Evolutionary conservation across 2,329 filamentous ascomycete genomes (phyloP), one percentile per base, ranked within the genome.

Genomic region (Tolypocladium nubicola): DNA sequence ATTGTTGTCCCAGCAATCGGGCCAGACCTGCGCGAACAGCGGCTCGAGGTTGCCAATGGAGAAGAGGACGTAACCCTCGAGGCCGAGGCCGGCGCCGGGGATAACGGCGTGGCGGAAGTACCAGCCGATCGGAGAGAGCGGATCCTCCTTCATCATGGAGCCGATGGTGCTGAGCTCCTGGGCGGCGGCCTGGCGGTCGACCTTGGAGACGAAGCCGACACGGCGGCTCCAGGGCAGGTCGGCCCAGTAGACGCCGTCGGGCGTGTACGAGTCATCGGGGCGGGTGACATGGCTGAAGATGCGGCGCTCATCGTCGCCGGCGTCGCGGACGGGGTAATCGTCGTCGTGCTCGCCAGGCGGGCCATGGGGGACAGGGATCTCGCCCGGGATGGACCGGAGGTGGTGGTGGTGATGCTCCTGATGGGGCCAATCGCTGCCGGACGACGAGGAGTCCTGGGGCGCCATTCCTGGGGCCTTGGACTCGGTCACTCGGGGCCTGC

Each of bases 61-160:
- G 79, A 97, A 97, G 23, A 97, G 82, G 47, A 97, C 92, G 69
- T 97, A 97, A 65, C 90, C 93, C 80, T 97, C 93, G 35, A 97
- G 82, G 69, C 91, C 87, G 55, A 97, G 84, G 70, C 93, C 93
- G 63, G 91, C 91, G 73, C 93, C 93, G 54, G 93, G 93, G 58
- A 97, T 84, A 56, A 97, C 87, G 74, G 92, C 93, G 70, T 96
- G 94, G 68, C 85, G 84, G 70, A 95, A 87, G 72, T 97, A 97
- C 80, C 86, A 94, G 30, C 80, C 77, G n/a, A 97, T 57, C 0
- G 92, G 91, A 57, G 86, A 88, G 19, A 97, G 79, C 37, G 92
- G 91, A 67, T 97, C 90, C 57, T 85, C 79, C 78, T 95, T 96
- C 67, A 89, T 82, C 88, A 96, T 96, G 39, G 72, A 63, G 76